Evolutionary conservation across 805 yeast species (phyloP).

Genomic region (Komagataella pseudopastoris): DNA sequence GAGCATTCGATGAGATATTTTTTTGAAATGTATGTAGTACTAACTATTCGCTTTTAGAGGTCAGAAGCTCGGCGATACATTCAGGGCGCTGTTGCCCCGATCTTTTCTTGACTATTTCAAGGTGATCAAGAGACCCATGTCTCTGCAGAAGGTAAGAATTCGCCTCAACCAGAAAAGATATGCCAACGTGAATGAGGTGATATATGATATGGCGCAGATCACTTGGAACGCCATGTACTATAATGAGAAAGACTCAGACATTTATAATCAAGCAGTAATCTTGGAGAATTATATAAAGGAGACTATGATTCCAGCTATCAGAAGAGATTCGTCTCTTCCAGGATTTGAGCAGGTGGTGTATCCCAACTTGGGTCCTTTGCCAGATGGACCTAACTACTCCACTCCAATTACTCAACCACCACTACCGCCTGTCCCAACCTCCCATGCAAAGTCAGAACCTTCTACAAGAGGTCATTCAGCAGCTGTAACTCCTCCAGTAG

Average conservation of each 20-base stretch:
- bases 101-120: conserved; percentile 69
- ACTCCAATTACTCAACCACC: conserved; percentile 1
- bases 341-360: conserved; percentile 26
- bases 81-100: conserved; percentile 65
- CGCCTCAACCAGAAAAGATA: conserved; percentile 42
- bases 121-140: conserved; percentile 67
- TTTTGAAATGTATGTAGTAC: neutral
- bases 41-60: neutral
- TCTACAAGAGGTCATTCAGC: conserved; percentile 2
- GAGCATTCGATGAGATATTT: too few relatives aligned
- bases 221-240: conserved; percentile 84
- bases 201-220: conserved; percentile 70
- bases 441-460: neutral
- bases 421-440: neutral
- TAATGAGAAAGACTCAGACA: conserved; percentile 56
- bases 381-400: conserved; percentile 25
- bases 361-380: conserved; percentile 62
- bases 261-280: conserved; percentile 55
- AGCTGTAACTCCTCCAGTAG: conserved; percentile 3
- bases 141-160: conserved; percentile 59
- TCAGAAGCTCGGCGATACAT: conserved; percentile 20
- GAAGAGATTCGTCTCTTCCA: conserved; percentile 23
- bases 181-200: conserved; percentile 48
- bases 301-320: conserved; percentile 33
- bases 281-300: conserved; percentile 37